Evolutionary conservation across 2,329 filamentous ascomycete genomes (phyloP).

Genomic region (Calonectria pseudoturangicola): DNA sequence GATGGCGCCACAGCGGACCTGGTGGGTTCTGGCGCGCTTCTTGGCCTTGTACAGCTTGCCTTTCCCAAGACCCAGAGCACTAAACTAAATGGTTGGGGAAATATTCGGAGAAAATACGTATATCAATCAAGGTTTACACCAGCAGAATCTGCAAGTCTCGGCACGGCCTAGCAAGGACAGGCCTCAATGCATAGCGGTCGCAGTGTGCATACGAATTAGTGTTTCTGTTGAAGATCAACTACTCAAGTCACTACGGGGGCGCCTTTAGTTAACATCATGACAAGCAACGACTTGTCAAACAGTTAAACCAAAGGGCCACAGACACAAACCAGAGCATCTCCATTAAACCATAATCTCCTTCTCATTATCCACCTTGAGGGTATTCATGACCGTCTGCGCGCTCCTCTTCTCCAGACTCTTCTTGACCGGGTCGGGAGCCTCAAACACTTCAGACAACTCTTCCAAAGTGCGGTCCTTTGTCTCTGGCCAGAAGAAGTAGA

Average conservation of each 20-base stretch:
- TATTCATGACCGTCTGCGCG: conserved; percentile 66
- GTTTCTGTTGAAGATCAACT: conserved; percentile 1
- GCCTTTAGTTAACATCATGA: not conserved
- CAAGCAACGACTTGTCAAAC: not conserved
- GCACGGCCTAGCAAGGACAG: conserved; percentile 5
- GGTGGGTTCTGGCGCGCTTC: conserved; percentile 1
- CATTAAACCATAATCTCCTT: conserved; percentile 49
- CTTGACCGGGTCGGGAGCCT: conserved; percentile 66
- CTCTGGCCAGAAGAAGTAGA: conserved; percentile 71
- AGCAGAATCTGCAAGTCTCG: conserved; percentile 4
- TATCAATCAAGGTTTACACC: conserved; percentile 18
- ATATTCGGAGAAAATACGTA: conserved; percentile 28
- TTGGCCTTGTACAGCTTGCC: conserved; percentile 2
- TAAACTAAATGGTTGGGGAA: conserved; percentile 16
- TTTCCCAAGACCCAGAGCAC: conserved; percentile 11
- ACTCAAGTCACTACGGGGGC: not conserved
- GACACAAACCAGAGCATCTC: not conserved
- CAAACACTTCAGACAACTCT: conserved; percentile 72
- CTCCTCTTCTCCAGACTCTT: conserved; percentile 65
- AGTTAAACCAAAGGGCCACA: no score
- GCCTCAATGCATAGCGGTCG: conserved; percentile 4
- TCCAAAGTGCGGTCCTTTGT: conserved; percentile 71
- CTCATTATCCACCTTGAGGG: conserved; percentile 57
- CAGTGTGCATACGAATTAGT: conserved; percentile 3
- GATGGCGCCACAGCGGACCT: conserved; percentile 17